Evolutionary conservation across 352 stramenopile genomes (phyloP), one percentile per base, ranked within the genome.

Genomic region (Pythium plurisporium): DNA sequence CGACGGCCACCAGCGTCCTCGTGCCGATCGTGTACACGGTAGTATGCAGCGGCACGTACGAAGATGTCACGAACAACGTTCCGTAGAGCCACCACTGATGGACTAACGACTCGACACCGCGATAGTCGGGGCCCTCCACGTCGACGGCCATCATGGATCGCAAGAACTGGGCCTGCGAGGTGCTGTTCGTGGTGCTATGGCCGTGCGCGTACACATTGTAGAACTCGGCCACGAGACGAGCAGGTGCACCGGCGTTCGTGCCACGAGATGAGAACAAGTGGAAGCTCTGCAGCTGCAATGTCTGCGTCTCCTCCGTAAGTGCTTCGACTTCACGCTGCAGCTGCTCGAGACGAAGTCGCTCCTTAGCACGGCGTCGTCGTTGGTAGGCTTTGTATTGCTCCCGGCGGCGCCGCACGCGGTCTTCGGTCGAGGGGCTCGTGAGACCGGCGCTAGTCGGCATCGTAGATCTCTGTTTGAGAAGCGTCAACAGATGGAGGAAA

Each of bases 321-420:
- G 30, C 36, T 0, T 30, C 4, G 0, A 59, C 45, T 6, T 66
- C 50, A 1, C 30, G 27, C 26, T 61, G 38, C 0, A 66, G 49
- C 10, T 9, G 26, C 15, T 44, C 10, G 20, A 45, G 19, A 0
- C 29, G 33, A 0, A 72, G 47, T 41, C 79, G 82, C 49, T 85
- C 70, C 50, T 86, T 80, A 23, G 69, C 74, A 19, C 78, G 73
- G 43, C 85, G 76, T 20, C 67, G 74, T 0, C 67, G 73, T 47
- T 91, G 76, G 48, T 86, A 74, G 48, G 72, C 70, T 17, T 76
- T 74, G 65, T 85, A 86, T 56, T 90, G 80, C 44, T 74, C 63
- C 1, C 77, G 72, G 10, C 77, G 58, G 7, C 45, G 29, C 9
- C 33, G 26, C 6, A 67, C 33, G 15, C 23, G 19, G 15, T 54